Evolutionary conservation across 768 basidiomycete species (phyloP).

Genomic region (Ramaria rubella): DNA sequence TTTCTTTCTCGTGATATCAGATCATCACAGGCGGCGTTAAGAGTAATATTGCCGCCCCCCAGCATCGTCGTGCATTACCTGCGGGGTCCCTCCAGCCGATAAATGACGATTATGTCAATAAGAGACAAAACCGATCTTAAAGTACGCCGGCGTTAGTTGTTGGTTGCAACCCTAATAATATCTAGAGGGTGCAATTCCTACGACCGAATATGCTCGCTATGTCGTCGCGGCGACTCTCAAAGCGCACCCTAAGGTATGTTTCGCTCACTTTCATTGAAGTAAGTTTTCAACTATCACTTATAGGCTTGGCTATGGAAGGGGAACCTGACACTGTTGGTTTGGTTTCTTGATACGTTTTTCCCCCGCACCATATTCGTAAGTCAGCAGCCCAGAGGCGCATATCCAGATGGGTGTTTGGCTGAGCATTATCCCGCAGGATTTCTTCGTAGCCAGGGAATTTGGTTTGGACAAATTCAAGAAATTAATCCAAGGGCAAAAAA

Average conservation of each 20-base stretch:
- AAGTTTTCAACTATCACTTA: neutral
- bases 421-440: neutral
- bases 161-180: neutral
- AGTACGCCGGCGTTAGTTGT: neutral
- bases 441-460: constrained; percentile 1
- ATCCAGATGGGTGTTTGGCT: neutral
- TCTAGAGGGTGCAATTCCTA: constrained; percentile 5
- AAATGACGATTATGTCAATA: constrained; percentile 6
- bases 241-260: constrained; percentile 3
- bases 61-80: neutral
- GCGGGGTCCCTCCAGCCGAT: constrained; percentile 5
- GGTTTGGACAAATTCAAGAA: constrained; percentile 10
- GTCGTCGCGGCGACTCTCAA: constrained; percentile 8
- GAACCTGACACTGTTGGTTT: neutral
- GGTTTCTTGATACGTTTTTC: constrained; percentile 10
- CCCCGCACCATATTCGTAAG: constrained; percentile 4
- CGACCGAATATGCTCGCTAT: constrained; percentile 6
- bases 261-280: neutral
- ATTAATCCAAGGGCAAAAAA: neutral
- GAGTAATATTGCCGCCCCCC: constrained; percentile 6
- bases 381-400: neutral
- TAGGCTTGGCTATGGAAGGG: constrained; percentile 8
- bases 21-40: constrained; percentile 9
- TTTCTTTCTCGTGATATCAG: neutral
- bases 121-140: constrained; percentile 5